These are phyloP conservation scores for Aschersonia sp. DNA, from an alignment of 2,329 filamentous ascomycete species.

Conservation along the genomic window DNA sequence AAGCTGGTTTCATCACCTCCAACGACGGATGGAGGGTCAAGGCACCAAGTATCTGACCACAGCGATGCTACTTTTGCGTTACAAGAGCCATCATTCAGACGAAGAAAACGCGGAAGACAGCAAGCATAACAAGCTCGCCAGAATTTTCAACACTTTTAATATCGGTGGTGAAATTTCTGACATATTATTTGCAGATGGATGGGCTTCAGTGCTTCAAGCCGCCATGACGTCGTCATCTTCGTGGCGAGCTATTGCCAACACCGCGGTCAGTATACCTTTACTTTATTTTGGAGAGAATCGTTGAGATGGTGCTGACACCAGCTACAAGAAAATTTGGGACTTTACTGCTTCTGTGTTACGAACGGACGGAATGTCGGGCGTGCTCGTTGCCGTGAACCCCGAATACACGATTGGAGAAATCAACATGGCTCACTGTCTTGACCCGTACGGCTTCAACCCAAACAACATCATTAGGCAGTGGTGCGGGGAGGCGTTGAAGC, in stretches of 20 bases:
- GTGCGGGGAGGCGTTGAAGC: conserved; percentile 5
- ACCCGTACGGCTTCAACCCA: conserved; percentile 3
- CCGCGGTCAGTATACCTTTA: conserved; percentile 9
- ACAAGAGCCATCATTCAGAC: too few species aligned
- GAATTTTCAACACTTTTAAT: too few species aligned
- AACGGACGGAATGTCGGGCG: conserved; percentile 7
- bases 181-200: conserved; percentile 7
- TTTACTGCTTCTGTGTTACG: conserved; percentile 8
- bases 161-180: too few species aligned
- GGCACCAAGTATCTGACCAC: too few species aligned
- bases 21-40: too few species aligned
- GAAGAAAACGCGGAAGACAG: too few species aligned
- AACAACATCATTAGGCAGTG: conserved; percentile 2
- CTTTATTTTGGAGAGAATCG: neutral
- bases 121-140: too few species aligned
- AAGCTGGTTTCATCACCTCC: too few species aligned
- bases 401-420: conserved; percentile 11
- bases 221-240: conserved; percentile 8
- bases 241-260: conserved; percentile 11
- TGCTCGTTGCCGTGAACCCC: conserved; percentile 13
- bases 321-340: conserved; percentile 13
- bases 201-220: conserved; percentile 9
- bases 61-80: too few species aligned
- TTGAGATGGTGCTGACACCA: neutral
- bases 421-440: neutral